phyloP scores from a whole-genome alignment of 371 early-diverging fungal genomes.

The Mortierella sp. region DNA sequence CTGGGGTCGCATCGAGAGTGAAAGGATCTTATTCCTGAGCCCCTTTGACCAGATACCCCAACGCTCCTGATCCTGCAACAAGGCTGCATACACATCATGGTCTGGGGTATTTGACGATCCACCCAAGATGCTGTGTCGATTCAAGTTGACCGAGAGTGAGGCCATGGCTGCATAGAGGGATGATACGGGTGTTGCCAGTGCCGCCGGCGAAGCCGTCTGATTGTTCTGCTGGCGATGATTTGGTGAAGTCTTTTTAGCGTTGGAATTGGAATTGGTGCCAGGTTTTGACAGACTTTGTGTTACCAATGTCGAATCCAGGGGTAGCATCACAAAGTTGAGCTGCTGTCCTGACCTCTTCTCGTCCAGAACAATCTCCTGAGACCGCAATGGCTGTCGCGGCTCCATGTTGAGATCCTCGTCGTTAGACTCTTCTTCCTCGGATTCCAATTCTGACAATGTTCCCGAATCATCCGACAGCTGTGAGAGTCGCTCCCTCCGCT shows the following conservation, averaged over 20 bases:
- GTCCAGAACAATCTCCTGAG: constrained; percentile 11
- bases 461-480: constrained; percentile 3
- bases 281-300: not conserved
- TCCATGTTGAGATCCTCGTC: constrained; percentile 7
- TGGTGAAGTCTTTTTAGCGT: not conserved
- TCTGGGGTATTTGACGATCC: constrained; percentile 17
- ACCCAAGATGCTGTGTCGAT: constrained; percentile 21
- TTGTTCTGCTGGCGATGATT: not conserved
- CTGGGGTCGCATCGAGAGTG: constrained; percentile 49
- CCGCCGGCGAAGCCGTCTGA: not conserved
- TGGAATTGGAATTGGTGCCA: not conserved
- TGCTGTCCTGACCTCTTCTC: constrained; percentile 26
- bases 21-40: constrained; percentile 47
- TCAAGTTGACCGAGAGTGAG: constrained; percentile 21
- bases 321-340: constrained; percentile 41
- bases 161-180: constrained; percentile 16
- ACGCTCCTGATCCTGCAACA: constrained; percentile 41
- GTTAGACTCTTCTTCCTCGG: not conserved
- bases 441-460: constrained; percentile 16
- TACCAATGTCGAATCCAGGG: constrained; percentile 31
- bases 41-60: constrained; percentile 42
- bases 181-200: not conserved
- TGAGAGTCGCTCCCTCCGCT: constrained; percentile 15
- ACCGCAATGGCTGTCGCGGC: constrained; percentile 16
- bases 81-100: constrained; percentile 30